Evolutionary conservation across 345 rosid species (phyloP).

Genomic region (Odontarrhena argentea): DNA sequence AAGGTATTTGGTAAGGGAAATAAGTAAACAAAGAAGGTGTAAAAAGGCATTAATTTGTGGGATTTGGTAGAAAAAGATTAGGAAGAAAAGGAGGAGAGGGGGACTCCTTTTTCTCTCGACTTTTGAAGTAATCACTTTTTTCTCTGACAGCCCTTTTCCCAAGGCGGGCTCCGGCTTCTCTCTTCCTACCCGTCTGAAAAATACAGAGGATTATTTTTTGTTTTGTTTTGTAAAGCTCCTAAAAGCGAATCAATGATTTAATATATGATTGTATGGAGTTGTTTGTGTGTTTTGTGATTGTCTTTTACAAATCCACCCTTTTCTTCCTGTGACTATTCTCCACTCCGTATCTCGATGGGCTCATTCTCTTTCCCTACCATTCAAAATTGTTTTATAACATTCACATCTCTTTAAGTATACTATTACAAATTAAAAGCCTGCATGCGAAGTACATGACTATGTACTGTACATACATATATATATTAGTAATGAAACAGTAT

Average conservation of each 20-base stretch:
- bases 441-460: constrained; percentile 1
- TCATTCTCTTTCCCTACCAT: constrained; percentile 30
- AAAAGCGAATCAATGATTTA: constrained; percentile 42
- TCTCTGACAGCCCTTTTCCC: constrained; percentile 36
- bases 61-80: constrained; percentile 6
- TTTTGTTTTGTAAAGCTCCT: constrained; percentile 23
- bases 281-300: constrained; percentile 28
- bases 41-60: constrained; percentile 12
- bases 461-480: neutral
- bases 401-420: neutral
- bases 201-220: neutral
- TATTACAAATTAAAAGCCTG: constrained; percentile 15
- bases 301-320: constrained; percentile 34
- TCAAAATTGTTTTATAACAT: neutral
- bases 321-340: constrained; percentile 37
- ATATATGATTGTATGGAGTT: constrained; percentile 28
- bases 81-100: neutral
- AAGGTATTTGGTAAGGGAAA: neutral
- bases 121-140: constrained; percentile 28
- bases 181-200: constrained; percentile 37
- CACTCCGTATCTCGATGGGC: constrained; percentile 27
- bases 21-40: constrained; percentile 18
- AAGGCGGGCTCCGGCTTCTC: constrained; percentile 32
- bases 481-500: neutral
- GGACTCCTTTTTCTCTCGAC: constrained; percentile 14